Evolutionary conservation across 2,329 filamentous ascomycete genomes (phyloP).

Genomic region (Aureobasidium mangrovei): DNA sequence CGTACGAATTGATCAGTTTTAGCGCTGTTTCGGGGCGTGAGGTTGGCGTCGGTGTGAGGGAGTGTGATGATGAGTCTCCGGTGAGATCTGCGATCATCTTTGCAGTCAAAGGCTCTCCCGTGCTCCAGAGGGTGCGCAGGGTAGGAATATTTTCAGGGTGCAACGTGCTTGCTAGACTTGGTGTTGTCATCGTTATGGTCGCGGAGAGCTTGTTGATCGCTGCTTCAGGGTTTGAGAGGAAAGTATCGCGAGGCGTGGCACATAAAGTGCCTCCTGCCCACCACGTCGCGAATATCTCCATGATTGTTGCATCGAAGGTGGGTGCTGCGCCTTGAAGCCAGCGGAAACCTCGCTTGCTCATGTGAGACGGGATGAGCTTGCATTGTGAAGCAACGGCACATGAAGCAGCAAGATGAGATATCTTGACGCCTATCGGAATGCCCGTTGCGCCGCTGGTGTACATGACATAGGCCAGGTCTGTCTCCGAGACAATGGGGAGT

Average conservation of each 20-base stretch:
- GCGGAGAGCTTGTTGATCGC: conserved; percentile 14
- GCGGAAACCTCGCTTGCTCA: conserved; percentile 20
- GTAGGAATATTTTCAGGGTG: conserved; percentile 14
- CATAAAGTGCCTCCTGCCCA: conserved; percentile 19
- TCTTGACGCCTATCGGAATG: conserved; percentile 21
- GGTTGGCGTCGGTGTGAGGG: too few relatives aligned
- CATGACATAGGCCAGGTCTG: conserved; percentile 19
- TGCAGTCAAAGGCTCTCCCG: not conserved
- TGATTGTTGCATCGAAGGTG: conserved; percentile 17
- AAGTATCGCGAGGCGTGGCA: conserved; percentile 14
- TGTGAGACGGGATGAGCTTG: not conserved
- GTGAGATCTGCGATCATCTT: too few relatives aligned
- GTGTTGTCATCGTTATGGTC: conserved; percentile 17
- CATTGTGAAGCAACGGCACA: not conserved
- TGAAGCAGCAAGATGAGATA: conserved; percentile 44
- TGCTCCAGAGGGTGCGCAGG: conserved; percentile 11
- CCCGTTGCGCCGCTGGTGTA: conserved; percentile 23
- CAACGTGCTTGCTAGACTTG: conserved; percentile 16
- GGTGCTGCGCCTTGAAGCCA: conserved; percentile 17
- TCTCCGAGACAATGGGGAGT: not conserved
- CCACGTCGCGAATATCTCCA: conserved; percentile 20
- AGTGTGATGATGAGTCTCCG: too few relatives aligned
- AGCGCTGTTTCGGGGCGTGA: too few relatives aligned
- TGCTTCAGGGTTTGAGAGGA: not conserved
- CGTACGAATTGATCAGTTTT: too few relatives aligned